Percentiles rank a stretch among this genome's conserved stretches.
Conservation (phyloP, 192 early-diverging fungal species). For the Chytriomyces sp. region DNA sequence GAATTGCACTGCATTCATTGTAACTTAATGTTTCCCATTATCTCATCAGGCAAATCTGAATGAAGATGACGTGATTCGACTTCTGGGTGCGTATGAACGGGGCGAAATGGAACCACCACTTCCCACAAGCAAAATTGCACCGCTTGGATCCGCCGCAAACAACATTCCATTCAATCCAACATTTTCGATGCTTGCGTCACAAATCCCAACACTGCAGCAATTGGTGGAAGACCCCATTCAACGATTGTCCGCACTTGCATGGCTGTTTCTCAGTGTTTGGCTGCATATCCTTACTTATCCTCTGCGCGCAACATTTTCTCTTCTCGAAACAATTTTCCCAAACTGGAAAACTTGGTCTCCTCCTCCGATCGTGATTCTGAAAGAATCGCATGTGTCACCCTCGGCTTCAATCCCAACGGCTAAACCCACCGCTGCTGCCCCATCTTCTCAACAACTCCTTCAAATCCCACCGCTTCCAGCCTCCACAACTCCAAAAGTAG, state of each 20-base stretch:
- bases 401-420: conserved; percentile 12
- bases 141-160: background rate
- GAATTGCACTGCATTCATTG: conserved; percentile 25
- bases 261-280: background rate
- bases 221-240: background rate
- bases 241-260: background rate
- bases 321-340: conserved; percentile 8
- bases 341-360: background rate
- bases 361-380: background rate
- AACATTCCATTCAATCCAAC: background rate
- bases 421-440: conserved; percentile 7
- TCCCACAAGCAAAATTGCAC: background rate
- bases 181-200: background rate
- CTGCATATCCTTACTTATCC: conserved; percentile 19
- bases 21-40: no score
- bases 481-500: conserved; percentile 10
- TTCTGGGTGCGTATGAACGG: conserved; percentile 65
- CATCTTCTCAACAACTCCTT: background rate
- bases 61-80: conserved; percentile 59
- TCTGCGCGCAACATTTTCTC: conserved; percentile 3
- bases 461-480: conserved; percentile 24
- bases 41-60: conserved; percentile 52
- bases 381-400: background rate
- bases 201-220: background rate
- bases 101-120: conserved; percentile 31